These are phyloP conservation scores for Saururus chinensis DNA, from an alignment of 164 flowering plant species.

Conservation along the genomic window DNA sequence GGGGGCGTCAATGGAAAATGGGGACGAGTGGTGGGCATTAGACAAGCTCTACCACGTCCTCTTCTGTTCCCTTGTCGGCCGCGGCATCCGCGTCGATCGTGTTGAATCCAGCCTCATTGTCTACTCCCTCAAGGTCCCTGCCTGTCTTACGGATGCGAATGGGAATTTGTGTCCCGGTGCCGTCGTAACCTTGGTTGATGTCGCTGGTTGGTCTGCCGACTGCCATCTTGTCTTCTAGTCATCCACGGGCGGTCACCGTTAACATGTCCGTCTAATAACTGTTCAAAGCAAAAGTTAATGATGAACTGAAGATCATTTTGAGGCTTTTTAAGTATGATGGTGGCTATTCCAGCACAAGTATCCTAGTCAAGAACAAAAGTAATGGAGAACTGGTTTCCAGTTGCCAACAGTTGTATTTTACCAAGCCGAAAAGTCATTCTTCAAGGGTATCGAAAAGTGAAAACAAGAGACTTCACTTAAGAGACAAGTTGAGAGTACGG, in stretches of 20 bases:
- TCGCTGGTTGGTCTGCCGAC: conserved; percentile 61
- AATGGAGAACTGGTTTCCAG: conserved; percentile 63
- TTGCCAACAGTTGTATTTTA: conserved; percentile 62
- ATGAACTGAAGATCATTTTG: conserved; percentile 52
- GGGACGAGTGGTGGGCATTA: no score
- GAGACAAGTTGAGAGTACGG: no score
- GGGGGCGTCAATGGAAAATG: no score
- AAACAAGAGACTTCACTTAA: no score
- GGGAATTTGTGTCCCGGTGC: conserved; percentile 67
- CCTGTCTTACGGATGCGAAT: conserved; percentile 53
- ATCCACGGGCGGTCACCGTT: conserved; percentile 59
- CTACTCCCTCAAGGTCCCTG: conserved; percentile 65
- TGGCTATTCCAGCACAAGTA: conserved; percentile 38
- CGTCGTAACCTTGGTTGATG: conserved; percentile 65
- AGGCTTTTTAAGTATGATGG: conserved; percentile 46
- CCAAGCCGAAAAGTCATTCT: conserved; percentile 30
- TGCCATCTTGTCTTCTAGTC: conserved; percentile 34
- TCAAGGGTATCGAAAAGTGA: no score
- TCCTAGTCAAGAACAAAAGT: conserved; percentile 39
- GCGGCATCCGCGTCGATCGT: conserved; percentile 60
- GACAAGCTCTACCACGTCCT: no score
- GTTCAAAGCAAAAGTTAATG: conserved; percentile 49
- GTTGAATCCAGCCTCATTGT: conserved; percentile 49
- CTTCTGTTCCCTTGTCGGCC: no score
- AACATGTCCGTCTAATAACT: conserved; percentile 70